Percentiles rank a stretch among this genome's conserved stretches.
phyloP scores from a whole-genome alignment of 1,284 basidiomycete genomes.

The Moesziomyces globuligerus region DNA sequence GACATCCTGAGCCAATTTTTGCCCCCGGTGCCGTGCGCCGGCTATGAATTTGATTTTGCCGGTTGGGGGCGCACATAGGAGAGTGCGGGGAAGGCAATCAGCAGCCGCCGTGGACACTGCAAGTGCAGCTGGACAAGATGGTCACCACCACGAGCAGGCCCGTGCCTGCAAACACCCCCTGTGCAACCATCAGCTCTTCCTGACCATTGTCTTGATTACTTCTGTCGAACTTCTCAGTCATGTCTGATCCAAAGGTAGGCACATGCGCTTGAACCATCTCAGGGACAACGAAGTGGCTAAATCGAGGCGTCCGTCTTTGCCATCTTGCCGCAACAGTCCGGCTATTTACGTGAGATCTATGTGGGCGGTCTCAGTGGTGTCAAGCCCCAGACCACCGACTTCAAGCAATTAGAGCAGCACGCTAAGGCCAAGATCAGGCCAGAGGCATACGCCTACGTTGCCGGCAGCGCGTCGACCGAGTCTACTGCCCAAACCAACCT shows the following conservation, averaged over 20 bases:
- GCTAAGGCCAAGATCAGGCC: constrained; percentile 43
- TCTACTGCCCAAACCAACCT: constrained; percentile 47
- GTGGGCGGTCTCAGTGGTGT: constrained; percentile 41
- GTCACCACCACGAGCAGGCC: background rate
- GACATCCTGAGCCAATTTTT: too few relatives aligned
- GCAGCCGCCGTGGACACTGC: too few relatives aligned
- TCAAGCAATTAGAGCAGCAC: constrained; percentile 41
- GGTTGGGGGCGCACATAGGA: too few relatives aligned
- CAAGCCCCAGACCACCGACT: constrained; percentile 41
- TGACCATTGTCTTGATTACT: background rate
- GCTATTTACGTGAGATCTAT: constrained; percentile 56
- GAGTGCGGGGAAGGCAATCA: constrained; percentile 6
- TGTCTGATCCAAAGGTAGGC: constrained; percentile 40
- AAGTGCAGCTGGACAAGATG: too few relatives aligned
- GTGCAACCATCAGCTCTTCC: background rate
- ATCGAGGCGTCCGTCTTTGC: background rate
- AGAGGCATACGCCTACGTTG: constrained; percentile 58
- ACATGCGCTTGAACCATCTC: background rate
- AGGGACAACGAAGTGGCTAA: background rate
- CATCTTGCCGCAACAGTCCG: constrained; percentile 14
- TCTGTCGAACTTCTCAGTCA: background rate
- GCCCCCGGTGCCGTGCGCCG: too few relatives aligned
- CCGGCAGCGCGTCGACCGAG: constrained; percentile 55
- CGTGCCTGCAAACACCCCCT: too few relatives aligned
- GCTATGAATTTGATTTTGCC: too few relatives aligned